These are phyloP conservation scores for Colletotrichum eremochloae DNA, from an alignment of 2,329 filamentous ascomycete species.

Conservation along the genomic window DNA sequence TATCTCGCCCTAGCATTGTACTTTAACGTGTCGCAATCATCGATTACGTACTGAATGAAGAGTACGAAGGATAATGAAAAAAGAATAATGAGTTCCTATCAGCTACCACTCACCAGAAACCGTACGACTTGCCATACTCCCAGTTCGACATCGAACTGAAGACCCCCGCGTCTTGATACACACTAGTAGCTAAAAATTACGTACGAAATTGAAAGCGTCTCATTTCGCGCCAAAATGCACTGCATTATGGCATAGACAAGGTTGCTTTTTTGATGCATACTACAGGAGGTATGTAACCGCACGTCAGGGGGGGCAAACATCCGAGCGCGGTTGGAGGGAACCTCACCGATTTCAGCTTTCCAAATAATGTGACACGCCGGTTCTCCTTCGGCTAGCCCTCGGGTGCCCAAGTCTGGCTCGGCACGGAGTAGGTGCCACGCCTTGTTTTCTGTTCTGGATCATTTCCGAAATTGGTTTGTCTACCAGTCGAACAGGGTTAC, in stretches of 20 bases:
- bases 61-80: conserved; percentile 16
- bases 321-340: neutral
- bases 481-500: neutral
- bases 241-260: neutral
- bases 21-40: conserved; percentile 8
- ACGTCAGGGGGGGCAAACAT: conserved; percentile 6
- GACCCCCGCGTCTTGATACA: neutral
- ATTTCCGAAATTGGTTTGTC: neutral
- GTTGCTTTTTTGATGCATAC: neutral
- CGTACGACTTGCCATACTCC: neutral
- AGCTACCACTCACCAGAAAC: neutral
- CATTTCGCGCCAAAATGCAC: neutral
- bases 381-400: neutral
- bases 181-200: neutral
- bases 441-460: neutral
- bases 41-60: neutral
- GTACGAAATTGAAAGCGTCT: neutral
- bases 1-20: conserved; percentile 15
- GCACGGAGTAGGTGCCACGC: neutral
- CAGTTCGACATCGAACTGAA: neutral
- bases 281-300: neutral
- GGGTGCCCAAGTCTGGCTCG: neutral
- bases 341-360: conserved; percentile 3
- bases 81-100: conserved; percentile 10
- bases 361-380: neutral